These are phyloP conservation scores for Sanghuangporus sanghuang DNA, from an alignment of 1,284 basidiomycete species.

Conservation along the genomic window DNA sequence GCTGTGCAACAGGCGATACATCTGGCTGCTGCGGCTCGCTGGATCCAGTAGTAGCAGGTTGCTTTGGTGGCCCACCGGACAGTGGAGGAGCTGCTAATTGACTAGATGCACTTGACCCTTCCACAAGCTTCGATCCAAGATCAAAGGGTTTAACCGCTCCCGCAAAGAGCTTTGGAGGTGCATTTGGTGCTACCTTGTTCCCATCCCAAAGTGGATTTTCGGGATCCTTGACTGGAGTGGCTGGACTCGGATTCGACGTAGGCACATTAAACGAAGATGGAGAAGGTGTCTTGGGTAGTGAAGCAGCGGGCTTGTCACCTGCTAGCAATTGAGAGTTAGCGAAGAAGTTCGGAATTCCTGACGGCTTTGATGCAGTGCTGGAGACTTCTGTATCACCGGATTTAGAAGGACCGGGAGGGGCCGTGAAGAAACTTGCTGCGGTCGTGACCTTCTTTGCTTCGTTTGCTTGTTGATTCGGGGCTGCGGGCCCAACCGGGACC, in stretches of 20 bases:
- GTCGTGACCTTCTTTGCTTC: not conserved
- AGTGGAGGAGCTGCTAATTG: not conserved
- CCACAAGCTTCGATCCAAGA: conserved; percentile 7
- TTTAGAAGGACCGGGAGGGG: not conserved
- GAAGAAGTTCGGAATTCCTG: conserved; percentile 15
- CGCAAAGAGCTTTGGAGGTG: not conserved
- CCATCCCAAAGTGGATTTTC: conserved; percentile 15
- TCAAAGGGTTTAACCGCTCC: not conserved
- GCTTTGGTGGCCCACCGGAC: conserved; percentile 4
- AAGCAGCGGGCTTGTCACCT: not conserved
- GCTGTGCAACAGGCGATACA: not conserved
- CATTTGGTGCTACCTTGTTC: not conserved
- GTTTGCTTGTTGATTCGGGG: not conserved
- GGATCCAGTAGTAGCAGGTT: not conserved
- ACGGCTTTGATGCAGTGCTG: not conserved
- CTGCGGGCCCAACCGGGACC: not conserved
- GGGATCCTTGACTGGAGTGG: conserved; percentile 11
- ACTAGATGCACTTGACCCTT: not conserved
- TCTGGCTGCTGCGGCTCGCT: not conserved
- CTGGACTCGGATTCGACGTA: not conserved
- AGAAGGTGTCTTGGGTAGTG: not conserved
- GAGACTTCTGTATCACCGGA: not conserved
- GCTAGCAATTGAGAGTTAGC: conserved; percentile 10
- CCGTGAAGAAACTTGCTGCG: conserved; percentile 5
- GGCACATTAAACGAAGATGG: not conserved